Evolutionary conservation across 2,329 filamentous ascomycete genomes (phyloP), one percentile per base, ranked within the genome.

Genomic region (Huntiella abstrusa): DNA sequence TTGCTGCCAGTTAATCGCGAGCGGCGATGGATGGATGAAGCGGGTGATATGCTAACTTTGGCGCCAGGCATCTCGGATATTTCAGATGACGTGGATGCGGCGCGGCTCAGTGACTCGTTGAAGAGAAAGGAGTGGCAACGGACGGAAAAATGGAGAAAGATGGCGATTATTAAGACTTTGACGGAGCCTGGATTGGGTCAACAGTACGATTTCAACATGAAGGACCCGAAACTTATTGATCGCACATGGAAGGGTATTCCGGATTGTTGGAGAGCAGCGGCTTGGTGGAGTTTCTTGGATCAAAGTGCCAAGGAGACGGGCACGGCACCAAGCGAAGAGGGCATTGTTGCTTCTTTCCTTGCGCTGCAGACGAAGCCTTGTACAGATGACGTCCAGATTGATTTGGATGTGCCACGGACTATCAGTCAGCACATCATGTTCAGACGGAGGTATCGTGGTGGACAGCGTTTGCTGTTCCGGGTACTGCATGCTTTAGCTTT

Each of bases 361-460:
- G 71, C 75, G 38, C 71, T 92, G 22, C 80, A 92, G 56, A 67
- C 76, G 12, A 65, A 77, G 49, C 75, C 75, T 46, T 94, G 83
- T 2, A 78, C 85, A 1, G 91, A 98, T 57, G 91, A 98, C 60
- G 78, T 88, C 16, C 91, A 98, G 63, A 98, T 98, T 55, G 91
- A 98, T 60, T 75, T 96, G 38, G 91, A 98, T 59, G 91, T 98
- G 13, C 91, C 91, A 1, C 74, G 91, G 46, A 96, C 91, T 4
- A 93, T 98, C 59, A 92, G 77, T 60, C 77, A 83, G 52, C 91
- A 98, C 62, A 88, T 98, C 60, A 95, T 98, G 88, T 98, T 98
- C 59, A 77, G 91, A 40, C 73, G 77, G 52, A 74, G 91, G 43
- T 98, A 98, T 62, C 76, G 85, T 17, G 91, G 91, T 50, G 91